Evolutionary conservation across 1,284 basidiomycete genomes (phyloP).

Genomic region (Thecaphora thlaspeos): DNA sequence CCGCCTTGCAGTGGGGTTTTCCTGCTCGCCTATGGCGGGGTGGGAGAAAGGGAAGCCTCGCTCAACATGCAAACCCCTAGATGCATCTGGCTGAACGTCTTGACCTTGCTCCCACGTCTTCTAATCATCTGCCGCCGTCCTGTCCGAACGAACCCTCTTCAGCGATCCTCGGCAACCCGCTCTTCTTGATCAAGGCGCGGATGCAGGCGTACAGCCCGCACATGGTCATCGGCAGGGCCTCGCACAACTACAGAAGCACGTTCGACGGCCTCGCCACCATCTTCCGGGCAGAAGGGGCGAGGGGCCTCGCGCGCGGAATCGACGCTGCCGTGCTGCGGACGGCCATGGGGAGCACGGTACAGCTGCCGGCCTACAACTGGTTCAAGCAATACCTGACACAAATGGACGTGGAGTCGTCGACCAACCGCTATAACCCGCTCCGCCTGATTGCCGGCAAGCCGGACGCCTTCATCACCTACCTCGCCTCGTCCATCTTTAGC

Average conservation of each 20-base stretch:
- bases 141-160: too few relatives aligned
- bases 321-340: constrained; percentile 91
- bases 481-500: constrained; percentile 82
- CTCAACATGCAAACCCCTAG: too few relatives aligned
- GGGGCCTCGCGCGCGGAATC: constrained; percentile 82
- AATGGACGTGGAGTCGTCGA: constrained; percentile 34
- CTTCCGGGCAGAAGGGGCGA: constrained; percentile 71
- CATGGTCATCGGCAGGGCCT: constrained; percentile 85
- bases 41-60: too few relatives aligned
- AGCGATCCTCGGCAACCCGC: constrained; percentile 87
- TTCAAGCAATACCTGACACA: constrained; percentile 59
- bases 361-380: constrained; percentile 92
- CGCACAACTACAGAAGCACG: constrained; percentile 83
- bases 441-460: constrained; percentile 55
- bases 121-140: too few relatives aligned
- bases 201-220: constrained; percentile 80
- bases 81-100: too few relatives aligned
- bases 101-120: too few relatives aligned
- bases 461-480: constrained; percentile 80
- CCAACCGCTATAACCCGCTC: constrained; percentile 58
- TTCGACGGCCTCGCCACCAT: constrained; percentile 80
- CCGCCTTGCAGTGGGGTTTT: too few relatives aligned
- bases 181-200: constrained; percentile 93
- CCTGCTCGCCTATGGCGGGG: too few relatives aligned
- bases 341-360: constrained; percentile 90